phyloP scores from a whole-genome alignment of 2,329 filamentous ascomycete genomes.

The Claviceps citrina region DNA sequence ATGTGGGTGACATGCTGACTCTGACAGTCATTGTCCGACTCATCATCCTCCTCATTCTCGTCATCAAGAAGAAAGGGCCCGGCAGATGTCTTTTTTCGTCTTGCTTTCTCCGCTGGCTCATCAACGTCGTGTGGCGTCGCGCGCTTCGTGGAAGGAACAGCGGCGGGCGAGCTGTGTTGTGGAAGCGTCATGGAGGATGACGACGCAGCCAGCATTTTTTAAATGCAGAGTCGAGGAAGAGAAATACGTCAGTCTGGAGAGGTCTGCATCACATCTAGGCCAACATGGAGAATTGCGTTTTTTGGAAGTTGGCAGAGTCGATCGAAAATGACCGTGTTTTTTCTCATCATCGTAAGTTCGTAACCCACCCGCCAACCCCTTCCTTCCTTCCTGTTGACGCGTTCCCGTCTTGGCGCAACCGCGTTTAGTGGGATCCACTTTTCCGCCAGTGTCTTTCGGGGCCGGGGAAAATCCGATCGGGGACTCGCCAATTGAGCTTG shows the following conservation, averaged over 20 bases:
- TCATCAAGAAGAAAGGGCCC: constrained; percentile 26
- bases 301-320: neutral
- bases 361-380: too few relatives aligned
- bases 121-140: constrained; percentile 20
- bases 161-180: constrained; percentile 28
- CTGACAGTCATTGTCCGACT: constrained; percentile 17
- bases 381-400: too few relatives aligned
- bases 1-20: constrained; percentile 7
- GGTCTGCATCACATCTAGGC: too few relatives aligned
- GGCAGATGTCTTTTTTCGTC: constrained; percentile 20
- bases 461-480: constrained; percentile 18
- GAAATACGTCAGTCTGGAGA: neutral
- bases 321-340: neutral
- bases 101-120: constrained; percentile 20
- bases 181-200: constrained; percentile 44
- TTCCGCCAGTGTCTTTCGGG: too few relatives aligned
- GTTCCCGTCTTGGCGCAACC: constrained; percentile 8
- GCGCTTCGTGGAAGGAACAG: constrained; percentile 21
- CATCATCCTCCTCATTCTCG: too few relatives aligned
- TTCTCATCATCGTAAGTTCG: neutral
- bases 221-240: too few relatives aligned
- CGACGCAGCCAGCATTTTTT: constrained; percentile 43
- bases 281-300: too few relatives aligned
- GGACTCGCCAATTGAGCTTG: constrained; percentile 6
- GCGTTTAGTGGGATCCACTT: constrained; percentile 15